These are phyloP conservation scores for Melampsora larici-populina DNA, from an alignment of 1,284 basidiomycete species.

Conservation along the genomic window DNA sequence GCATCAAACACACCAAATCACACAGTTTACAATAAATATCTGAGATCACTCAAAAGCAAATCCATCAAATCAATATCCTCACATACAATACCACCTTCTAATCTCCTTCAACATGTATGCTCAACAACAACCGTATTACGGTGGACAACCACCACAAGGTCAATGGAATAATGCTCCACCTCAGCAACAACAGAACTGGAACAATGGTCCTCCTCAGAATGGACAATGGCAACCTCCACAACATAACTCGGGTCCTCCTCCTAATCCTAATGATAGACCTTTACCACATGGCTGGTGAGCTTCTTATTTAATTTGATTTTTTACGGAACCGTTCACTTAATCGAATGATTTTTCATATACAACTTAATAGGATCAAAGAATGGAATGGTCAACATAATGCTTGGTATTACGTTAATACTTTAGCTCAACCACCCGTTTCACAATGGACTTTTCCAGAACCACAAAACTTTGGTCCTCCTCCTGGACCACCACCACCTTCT, in stretches of 20 bases:
- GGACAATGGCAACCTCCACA: not conserved
- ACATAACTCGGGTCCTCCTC: not conserved
- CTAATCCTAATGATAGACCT: not conserved
- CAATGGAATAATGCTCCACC: not conserved
- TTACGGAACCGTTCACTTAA: not conserved
- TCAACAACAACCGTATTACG: not conserved
- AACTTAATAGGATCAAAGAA: slow-evolving; percentile 49
- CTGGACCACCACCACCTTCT: slow-evolving; percentile 5
- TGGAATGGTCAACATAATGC: slow-evolving; percentile 50
- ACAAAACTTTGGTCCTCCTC: slow-evolving; percentile 3
- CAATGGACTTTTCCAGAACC: slow-evolving; percentile 50
- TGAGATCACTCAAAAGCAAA: too few species aligned
- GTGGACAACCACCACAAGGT: not conserved
- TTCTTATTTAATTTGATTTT: not conserved
- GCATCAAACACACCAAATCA: too few species aligned
- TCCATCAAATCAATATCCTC: too few species aligned
- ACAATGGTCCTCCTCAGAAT: not conserved
- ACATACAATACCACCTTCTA: not conserved
- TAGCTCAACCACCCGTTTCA: slow-evolving; percentile 49
- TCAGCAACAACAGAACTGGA: not conserved
- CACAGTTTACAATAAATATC: too few species aligned
- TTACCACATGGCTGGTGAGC: slow-evolving; percentile 30
- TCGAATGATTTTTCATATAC: not conserved
- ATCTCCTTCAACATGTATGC: not conserved
- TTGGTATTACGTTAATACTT: slow-evolving; percentile 52